Conservation (phyloP, 495 filamentous ascomycete species). For the Lophiostoma macrostomum region DNA sequence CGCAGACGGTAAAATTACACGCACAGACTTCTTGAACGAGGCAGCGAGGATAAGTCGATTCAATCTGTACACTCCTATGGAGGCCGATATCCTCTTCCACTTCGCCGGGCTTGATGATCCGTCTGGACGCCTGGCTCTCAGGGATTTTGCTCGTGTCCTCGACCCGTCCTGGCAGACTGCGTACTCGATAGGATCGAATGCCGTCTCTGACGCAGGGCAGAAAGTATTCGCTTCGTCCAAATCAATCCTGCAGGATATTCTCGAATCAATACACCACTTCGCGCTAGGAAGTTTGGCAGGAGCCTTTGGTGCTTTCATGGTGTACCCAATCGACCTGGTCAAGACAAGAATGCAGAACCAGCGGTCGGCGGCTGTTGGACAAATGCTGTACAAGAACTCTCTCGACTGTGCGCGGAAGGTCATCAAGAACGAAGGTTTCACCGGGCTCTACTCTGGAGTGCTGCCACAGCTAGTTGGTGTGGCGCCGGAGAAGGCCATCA, state of each 20-base stretch:
- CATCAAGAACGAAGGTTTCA: constrained; percentile 84
- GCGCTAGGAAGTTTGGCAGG: constrained; percentile 82
- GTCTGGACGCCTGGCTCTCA: constrained; percentile 74
- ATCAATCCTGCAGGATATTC: constrained; percentile 56
- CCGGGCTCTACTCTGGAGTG: constrained; percentile 88
- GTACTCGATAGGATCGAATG: constrained; percentile 45
- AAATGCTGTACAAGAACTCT: constrained; percentile 93
- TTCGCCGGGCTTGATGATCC: constrained; percentile 91
- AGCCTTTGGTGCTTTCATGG: constrained; percentile 97
- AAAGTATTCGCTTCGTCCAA: constrained; percentile 49
- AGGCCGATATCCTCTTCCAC: constrained; percentile 97
- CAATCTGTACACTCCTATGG: constrained; percentile 95
- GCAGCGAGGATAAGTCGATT: constrained; percentile 86
- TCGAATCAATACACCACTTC: constrained; percentile 88
- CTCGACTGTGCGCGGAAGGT: constrained; percentile 91
- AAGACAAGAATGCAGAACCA: constrained; percentile 99
- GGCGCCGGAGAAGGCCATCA: constrained; percentile 97
- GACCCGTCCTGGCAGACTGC: constrained; percentile 83
- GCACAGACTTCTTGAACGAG: constrained; percentile 91
- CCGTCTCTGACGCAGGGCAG: constrained; percentile 48
- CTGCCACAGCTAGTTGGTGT: constrained; percentile 94
- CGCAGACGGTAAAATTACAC: constrained; percentile 85
- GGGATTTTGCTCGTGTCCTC: constrained; percentile 90
- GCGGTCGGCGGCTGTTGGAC: constrained; percentile 71
- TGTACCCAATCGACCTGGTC: constrained; percentile 97